These are phyloP conservation scores for Erodium moschatum DNA, from an alignment of 441 rosid genomes.

Conservation along the genomic window DNA sequence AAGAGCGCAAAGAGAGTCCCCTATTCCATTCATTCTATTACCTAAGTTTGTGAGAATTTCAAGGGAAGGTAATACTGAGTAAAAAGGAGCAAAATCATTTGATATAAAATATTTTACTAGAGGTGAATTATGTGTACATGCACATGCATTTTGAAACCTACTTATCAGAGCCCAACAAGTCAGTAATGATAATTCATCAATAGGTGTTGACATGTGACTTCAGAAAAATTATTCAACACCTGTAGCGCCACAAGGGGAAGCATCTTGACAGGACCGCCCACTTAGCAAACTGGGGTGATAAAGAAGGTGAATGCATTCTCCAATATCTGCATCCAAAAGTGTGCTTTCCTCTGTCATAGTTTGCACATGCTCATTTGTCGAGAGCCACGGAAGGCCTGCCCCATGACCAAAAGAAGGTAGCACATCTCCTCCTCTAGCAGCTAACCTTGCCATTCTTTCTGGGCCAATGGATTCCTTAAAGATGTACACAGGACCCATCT, in stretches of 20 bases:
- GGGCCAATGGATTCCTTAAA: slow-evolving; percentile 93
- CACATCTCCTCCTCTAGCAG: slow-evolving; percentile 92
- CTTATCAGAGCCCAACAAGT: slow-evolving; percentile 1
- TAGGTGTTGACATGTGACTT: neutral
- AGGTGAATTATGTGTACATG: neutral
- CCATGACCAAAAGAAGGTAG: slow-evolving; percentile 88
- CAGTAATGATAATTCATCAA: neutral
- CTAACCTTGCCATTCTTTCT: slow-evolving; percentile 81
- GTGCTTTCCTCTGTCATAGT: slow-evolving; percentile 68
- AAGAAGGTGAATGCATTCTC: slow-evolving; percentile 73
- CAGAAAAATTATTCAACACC: slow-evolving; percentile 35
- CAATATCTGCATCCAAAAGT: slow-evolving; percentile 85
- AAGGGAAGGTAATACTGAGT: neutral
- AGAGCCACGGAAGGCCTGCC: slow-evolving; percentile 95
- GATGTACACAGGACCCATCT: slow-evolving; percentile 96
- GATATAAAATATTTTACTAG: neutral
- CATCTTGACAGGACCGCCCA: slow-evolving; percentile 98
- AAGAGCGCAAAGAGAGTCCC: neutral
- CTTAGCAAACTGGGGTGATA: slow-evolving; percentile 81
- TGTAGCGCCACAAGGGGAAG: slow-evolving; percentile 87
- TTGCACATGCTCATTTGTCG: slow-evolving; percentile 58
- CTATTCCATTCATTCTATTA: neutral
- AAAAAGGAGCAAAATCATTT: neutral
- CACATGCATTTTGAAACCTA: slow-evolving; percentile 2
- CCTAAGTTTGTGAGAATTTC: neutral